A percentile compares a stretch with the other conserved stretches of the same genome.
These are phyloP conservation scores for Neurospora sp. DNA, from an alignment of 495 filamentous ascomycete genomes.

Conservation along the genomic window DNA sequence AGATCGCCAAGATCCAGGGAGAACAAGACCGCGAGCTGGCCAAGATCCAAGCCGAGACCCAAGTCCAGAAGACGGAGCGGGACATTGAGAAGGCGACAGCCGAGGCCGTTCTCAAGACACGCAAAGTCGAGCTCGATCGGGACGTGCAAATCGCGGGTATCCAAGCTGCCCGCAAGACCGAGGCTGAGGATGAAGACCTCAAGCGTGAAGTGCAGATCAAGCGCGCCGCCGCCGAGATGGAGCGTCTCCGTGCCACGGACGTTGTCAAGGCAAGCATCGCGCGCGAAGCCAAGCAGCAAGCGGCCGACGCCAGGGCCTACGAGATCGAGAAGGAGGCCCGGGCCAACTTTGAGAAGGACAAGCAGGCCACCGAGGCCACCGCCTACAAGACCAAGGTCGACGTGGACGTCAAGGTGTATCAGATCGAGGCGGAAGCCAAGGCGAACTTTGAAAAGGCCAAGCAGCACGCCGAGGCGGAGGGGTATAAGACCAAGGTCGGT, in stretches of 20 bases:
- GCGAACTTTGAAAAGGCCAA: slow-evolving; percentile 47
- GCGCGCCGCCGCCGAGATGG: slow-evolving; percentile 67
- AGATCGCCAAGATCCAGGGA: slow-evolving; percentile 74
- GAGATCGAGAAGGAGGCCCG: slow-evolving; percentile 46
- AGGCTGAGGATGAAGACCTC: slow-evolving; percentile 64
- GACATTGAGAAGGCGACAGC: slow-evolving; percentile 69
- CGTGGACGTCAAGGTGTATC: slow-evolving; percentile 49
- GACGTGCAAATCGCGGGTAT: slow-evolving; percentile 66
- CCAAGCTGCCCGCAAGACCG: slow-evolving; percentile 55
- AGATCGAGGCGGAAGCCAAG: slow-evolving; percentile 44
- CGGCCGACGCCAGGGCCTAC: slow-evolving; percentile 56
- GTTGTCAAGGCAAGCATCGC: slow-evolving; percentile 68
- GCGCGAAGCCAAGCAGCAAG: slow-evolving; percentile 61
- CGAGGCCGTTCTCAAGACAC: slow-evolving; percentile 59
- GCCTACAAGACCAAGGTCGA: slow-evolving; percentile 28
- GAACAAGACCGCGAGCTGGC: slow-evolving; percentile 70
- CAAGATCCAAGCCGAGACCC: slow-evolving; percentile 72
- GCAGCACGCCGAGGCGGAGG: slow-evolving; percentile 31
- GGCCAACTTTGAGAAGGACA: slow-evolving; percentile 47
- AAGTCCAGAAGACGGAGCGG: slow-evolving; percentile 71
- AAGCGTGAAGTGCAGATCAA: slow-evolving; percentile 64
- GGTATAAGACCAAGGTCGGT: slow-evolving; percentile 30
- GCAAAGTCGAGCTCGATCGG: slow-evolving; percentile 58
- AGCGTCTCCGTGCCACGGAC: slow-evolving; percentile 62
- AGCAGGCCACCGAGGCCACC: slow-evolving; percentile 46